Evolutionary conservation across 371 early-diverging fungal species (phyloP), one percentile per base, ranked within the genome.

Genomic region (Gilbertella persicaria): DNA sequence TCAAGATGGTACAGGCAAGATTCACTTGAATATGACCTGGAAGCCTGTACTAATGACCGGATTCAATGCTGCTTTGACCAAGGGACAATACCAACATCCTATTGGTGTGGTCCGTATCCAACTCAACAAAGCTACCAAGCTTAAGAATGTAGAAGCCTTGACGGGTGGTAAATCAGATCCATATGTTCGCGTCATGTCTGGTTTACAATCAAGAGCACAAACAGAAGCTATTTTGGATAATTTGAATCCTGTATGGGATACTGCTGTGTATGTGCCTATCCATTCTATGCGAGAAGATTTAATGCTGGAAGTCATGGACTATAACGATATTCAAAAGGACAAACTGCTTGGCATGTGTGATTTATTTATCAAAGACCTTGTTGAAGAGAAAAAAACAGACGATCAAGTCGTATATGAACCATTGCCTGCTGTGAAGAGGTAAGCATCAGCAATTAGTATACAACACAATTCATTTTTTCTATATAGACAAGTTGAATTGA

Each of bases 201-300:
- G 75, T 13, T 72, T 75, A 59, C 84, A 69, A 62, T 35, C 45
- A 8, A 70, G 74, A 29, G 82, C 71, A 16, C 69, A 69, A 30
- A 90, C 93, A 8, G 78, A 84, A 41, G 73, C 81, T 36, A 83
- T 90, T 26, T 60, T 77, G 23, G 76, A 80, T 51, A 79, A 85
- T 49, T 55, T 90, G 54, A 83, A 92, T 58, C 96, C 95, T 0
- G 79, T 80, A 30, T 95, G 92, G 92, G 84, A 93, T 62, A 85
- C 88, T 54, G 77, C 83, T 10, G 66, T 83, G 43, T 87, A 80
- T 44, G 64, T 91, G 4, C 71, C 84, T 4, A 70, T 90, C 41
- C 83, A 80, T 45, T 75, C 83, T 1, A 53, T 87, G 20, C 80
- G 73, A 53, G 87, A 91, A 55, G 58, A 71, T 25, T 55, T 91